Conservation (phyloP, 495 filamentous ascomycete genomes). For the Ramalina peruviana region DNA sequence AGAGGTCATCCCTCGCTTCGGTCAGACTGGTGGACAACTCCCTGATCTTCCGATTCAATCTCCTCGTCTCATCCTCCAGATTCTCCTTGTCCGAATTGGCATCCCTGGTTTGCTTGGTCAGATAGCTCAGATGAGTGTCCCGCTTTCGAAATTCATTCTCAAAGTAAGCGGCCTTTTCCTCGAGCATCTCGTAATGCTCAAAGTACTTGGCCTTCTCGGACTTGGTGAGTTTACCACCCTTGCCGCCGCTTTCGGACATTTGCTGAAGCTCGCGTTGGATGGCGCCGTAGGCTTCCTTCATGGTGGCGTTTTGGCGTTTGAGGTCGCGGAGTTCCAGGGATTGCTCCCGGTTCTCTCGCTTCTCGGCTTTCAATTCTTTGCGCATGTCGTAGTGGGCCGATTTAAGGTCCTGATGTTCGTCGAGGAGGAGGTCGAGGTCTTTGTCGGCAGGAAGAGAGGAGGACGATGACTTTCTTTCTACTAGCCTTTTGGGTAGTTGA, state of each 20-base stretch:
- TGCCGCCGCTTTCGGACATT: not conserved
- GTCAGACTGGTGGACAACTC: constrained; percentile 11
- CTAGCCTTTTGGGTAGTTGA: not conserved
- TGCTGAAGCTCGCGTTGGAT: constrained; percentile 3
- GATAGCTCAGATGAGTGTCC: constrained; percentile 9
- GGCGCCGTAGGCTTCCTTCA: constrained; percentile 4
- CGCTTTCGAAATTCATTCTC: constrained; percentile 11
- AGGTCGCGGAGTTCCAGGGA: constrained; percentile 12
- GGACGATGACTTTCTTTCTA: not conserved
- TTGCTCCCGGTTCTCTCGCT: constrained; percentile 11
- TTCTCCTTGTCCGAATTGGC: constrained; percentile 11
- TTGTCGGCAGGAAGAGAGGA: not conserved
- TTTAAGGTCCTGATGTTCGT: constrained; percentile 1
- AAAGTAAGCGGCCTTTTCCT: constrained; percentile 10
- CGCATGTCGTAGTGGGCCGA: constrained; percentile 1
- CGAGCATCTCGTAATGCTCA: constrained; percentile 13
- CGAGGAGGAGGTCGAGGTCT: not conserved
- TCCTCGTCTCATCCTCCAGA: constrained; percentile 3
- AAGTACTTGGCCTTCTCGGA: constrained; percentile 8
- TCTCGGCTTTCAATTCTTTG: not conserved
- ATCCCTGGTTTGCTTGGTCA: constrained; percentile 13
- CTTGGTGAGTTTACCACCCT: constrained; percentile 4
- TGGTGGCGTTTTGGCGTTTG: constrained; percentile 9
- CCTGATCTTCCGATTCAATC: constrained; percentile 9
- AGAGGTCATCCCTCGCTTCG: constrained; percentile 13